Evolutionary conservation across 805 yeast species (phyloP).

Genomic region (Priceomyces carsonii): DNA sequence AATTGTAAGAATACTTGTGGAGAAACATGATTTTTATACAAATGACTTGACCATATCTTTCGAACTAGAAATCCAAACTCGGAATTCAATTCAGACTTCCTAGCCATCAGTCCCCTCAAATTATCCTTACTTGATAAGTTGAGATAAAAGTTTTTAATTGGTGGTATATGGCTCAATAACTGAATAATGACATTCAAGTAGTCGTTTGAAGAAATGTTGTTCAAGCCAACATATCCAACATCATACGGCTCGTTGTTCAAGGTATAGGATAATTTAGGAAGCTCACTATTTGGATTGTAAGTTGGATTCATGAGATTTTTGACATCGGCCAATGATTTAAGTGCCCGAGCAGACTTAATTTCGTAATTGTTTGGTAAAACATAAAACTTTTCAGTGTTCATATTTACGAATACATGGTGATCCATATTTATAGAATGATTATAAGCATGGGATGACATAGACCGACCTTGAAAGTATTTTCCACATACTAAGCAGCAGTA

Average conservation of each 20-base stretch:
- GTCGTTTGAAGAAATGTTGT: constrained; percentile 51
- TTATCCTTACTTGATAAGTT: constrained; percentile 34
- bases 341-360: constrained; percentile 21
- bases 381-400: constrained; percentile 50
- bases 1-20: constrained; percentile 64
- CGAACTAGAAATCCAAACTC: constrained; percentile 49
- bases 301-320: constrained; percentile 53
- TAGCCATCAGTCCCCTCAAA: constrained; percentile 9
- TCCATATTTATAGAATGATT: constrained; percentile 61
- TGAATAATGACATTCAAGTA: constrained; percentile 61
- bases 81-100: constrained; percentile 30
- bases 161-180: constrained; percentile 51
- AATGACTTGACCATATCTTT: constrained; percentile 62
- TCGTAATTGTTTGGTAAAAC: constrained; percentile 64
- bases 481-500: constrained; percentile 79
- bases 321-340: constrained; percentile 50
- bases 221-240: constrained; percentile 70
- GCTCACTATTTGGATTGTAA: constrained; percentile 25
- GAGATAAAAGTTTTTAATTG: constrained; percentile 41
- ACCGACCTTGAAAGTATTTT: constrained; percentile 68
- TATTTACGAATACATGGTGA: constrained; percentile 64
- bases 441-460: constrained; percentile 64
- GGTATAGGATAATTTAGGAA: constrained; percentile 38
- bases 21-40: constrained; percentile 63
- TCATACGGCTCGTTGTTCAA: constrained; percentile 46